Evolutionary conservation across 2,329 filamentous ascomycete genomes (phyloP).

Genomic region (Ceratocystis destructans): DNA sequence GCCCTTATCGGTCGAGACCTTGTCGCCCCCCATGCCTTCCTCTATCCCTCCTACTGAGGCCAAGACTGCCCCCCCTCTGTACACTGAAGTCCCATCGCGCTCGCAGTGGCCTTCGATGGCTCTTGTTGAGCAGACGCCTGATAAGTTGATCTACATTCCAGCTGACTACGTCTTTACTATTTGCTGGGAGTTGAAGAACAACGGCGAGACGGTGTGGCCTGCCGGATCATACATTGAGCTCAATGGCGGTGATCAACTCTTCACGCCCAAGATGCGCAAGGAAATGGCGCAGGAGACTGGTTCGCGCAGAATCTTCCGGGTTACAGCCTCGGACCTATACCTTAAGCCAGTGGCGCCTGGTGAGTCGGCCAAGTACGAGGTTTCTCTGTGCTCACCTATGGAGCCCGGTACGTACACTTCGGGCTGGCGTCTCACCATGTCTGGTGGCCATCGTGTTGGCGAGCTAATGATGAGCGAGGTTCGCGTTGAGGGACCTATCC

Average conservation of each 20-base stretch:
- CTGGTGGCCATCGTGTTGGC: conserved; percentile 70
- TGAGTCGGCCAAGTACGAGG: conserved; percentile 65
- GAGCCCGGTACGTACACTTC: conserved; percentile 55
- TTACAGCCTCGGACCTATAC: conserved; percentile 34
- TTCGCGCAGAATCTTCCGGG: not conserved
- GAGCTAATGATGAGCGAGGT: conserved; percentile 94
- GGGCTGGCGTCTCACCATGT: conserved; percentile 86
- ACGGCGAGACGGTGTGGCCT: conserved; percentile 68
- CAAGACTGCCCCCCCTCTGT: not conserved
- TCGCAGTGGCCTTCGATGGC: not conserved
- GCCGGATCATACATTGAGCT: conserved; percentile 81
- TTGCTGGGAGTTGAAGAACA: conserved; percentile 82
- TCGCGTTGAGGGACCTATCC: conserved; percentile 40
- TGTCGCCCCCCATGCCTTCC: conserved; percentile 49
- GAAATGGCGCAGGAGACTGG: conserved; percentile 29
- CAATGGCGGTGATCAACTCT: conserved; percentile 92
- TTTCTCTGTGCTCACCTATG: conserved; percentile 66
- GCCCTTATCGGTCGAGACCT: conserved; percentile 27
- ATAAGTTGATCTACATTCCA: conserved; percentile 33
- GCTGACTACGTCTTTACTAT: conserved; percentile 57
- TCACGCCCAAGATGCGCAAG: conserved; percentile 32
- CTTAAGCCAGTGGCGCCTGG: conserved; percentile 55
- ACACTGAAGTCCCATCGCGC: not conserved
- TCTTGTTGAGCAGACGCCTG: not conserved
- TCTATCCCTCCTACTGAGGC: not conserved